Base-by-base conservation (phyloP, 2,329 filamentous ascomycete genomes). In the Diplocarpon mali region DNA sequence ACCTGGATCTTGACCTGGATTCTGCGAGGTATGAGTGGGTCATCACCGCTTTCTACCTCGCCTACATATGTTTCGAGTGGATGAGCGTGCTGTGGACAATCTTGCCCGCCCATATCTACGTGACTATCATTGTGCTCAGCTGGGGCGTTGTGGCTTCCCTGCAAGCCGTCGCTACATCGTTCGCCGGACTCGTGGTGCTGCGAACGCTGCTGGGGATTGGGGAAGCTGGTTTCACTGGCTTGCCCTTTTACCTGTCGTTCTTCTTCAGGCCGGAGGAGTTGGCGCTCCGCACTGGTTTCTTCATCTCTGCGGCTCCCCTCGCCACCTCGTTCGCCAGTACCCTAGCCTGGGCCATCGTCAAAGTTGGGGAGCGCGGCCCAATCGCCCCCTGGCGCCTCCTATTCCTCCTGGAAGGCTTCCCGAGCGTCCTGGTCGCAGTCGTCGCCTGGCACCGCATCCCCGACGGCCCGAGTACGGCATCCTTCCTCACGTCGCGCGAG, bases 371-470 rank as follows among this genome's bases (percentile, higher is more conserved):
- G 38, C 58, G 70, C 48, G 69, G 75, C 1, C 83, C 83, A 13
- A 80, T 94, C 40, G 83, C 85, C 0, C 78, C 84, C 3, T 94
- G 88, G 88, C 75, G 88, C n/a, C 71, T 89, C 2, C 70, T 94
- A 24, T 93, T 94, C 58, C 71, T 94, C 7, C 55, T 90, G 11
- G 88, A 94, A 62, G 88, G 87, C 1, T 90, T 93, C 48, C 88
- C 88, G 1, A 87, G 83, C 20, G 73, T 93, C 35, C 50, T 94
- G 8, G 75, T 85, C 11, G 80, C 85, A 5, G 76, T 83, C 0
- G 70, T 81, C 51, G 83, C 85, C 11, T 94, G 80, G 80, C 69
- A 71, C 42, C 68, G 81, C 58, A 78, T 94, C 40, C 87, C 88
- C 0, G 87, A 94, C 64, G 75, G 76, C 0, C 87, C 87, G 0